Evolutionary conservation across 805 yeast species (phyloP).

Genomic region (Grigorovia humatica): DNA sequence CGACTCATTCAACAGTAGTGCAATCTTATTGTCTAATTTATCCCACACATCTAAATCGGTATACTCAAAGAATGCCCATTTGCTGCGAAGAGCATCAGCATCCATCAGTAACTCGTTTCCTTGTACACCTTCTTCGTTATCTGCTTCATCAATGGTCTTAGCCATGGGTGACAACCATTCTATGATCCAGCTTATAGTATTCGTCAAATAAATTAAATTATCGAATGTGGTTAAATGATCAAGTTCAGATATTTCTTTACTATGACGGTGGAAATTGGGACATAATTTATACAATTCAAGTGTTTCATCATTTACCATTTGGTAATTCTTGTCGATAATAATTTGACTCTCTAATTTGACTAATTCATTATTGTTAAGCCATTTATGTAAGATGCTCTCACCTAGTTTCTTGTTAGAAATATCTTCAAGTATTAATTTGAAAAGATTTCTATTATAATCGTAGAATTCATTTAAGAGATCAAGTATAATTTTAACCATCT

Average conservation of each 20-base stretch:
- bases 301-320: conserved; percentile 22
- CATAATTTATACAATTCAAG: conserved; percentile 21
- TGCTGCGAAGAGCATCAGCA: conserved; percentile 27
- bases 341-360: conserved; percentile 25
- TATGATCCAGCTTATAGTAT: conserved; percentile 46
- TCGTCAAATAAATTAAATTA: conserved; percentile 41
- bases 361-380: conserved; percentile 31
- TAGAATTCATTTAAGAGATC: conserved; percentile 31
- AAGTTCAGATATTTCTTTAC: conserved; percentile 30
- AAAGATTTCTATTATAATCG: conserved; percentile 26
- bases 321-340: conserved; percentile 13
- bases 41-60: conserved; percentile 12
- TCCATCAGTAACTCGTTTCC: conserved; percentile 3
- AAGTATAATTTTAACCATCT: conserved; percentile 35
- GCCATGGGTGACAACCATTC: conserved; percentile 50
- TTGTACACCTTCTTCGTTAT: conserved; percentile 2
- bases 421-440: conserved; percentile 21
- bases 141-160: conserved; percentile 26
- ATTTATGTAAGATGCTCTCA: conserved; percentile 23
- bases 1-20: conserved; percentile 14
- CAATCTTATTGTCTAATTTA: conserved; percentile 8
- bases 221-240: conserved; percentile 46
- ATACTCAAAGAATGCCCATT: conserved; percentile 35
- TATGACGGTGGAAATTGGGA: conserved; percentile 21
- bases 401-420: conserved; percentile 12